These are phyloP conservation scores for Asterochloris sp. DNA, from an alignment of 139 green algal genomes.

Conservation along the genomic window DNA sequence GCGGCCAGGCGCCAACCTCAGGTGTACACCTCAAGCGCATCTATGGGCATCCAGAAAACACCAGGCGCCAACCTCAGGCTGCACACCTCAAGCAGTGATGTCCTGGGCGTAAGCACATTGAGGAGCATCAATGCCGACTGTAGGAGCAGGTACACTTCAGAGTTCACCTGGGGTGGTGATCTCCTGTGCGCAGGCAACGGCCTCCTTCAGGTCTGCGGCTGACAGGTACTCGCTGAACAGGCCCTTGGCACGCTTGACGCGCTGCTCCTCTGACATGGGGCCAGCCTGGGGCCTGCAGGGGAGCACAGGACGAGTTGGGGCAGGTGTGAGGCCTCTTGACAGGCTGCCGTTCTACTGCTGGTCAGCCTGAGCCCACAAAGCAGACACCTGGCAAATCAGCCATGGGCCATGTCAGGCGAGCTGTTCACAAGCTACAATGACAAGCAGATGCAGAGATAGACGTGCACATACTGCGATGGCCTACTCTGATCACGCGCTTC, in stretches of 20 bases:
- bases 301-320: background rate
- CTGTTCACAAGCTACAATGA: background rate
- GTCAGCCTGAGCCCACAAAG: too few relatives aligned
- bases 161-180: conserved; percentile 17
- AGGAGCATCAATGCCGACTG: background rate
- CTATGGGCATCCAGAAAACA: background rate
- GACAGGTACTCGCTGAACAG: conserved; percentile 51
- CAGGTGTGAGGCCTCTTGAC: background rate
- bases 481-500: too few relatives aligned
- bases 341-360: too few relatives aligned
- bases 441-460: too few relatives aligned
- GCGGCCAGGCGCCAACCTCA: background rate
- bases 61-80: background rate
- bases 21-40: background rate
- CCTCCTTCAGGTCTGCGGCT: conserved; percentile 33
- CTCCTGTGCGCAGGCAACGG: conserved; percentile 38
- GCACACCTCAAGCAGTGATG: background rate
- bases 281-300: conserved; percentile 25
- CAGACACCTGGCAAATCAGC: background rate
- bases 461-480: too few relatives aligned
- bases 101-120: background rate
- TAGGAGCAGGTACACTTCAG: background rate
- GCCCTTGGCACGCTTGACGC: conserved; percentile 31
- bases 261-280: conserved; percentile 35
- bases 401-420: background rate